phyloP scores from a whole-genome alignment of 2,329 filamentous ascomycete species.

The Dryadomyces sulphureus region DNA sequence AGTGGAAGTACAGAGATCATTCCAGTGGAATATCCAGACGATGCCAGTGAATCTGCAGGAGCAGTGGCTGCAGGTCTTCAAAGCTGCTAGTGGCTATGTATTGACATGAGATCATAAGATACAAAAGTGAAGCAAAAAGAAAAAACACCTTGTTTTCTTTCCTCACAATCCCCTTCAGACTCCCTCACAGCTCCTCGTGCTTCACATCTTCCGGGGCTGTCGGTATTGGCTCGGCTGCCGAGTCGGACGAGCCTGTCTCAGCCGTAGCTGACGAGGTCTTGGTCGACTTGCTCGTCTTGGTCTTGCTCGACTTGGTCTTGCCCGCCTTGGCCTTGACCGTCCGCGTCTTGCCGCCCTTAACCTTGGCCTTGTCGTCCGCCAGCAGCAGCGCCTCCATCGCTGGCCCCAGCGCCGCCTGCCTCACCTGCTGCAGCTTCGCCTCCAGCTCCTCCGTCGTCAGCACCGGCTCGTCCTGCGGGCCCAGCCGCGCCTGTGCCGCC shows the following conservation, averaged over 20 bases:
- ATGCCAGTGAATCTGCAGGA: no score
- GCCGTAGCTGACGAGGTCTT: constrained; percentile 9
- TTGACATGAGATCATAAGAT: not conserved
- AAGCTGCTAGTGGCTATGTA: no score
- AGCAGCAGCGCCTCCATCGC: constrained; percentile 51
- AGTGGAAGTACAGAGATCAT: no score
- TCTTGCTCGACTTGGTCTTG: constrained; percentile 22
- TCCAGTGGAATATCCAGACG: no score
- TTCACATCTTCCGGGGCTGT: constrained; percentile 3
- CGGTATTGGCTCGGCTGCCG: constrained; percentile 15
- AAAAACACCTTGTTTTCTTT: not conserved
- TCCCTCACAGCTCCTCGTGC: constrained; percentile 2
- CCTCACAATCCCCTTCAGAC: not conserved
- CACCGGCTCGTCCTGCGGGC: constrained; percentile 56
- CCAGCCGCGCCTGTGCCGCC: constrained; percentile 54
- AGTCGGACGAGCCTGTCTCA: constrained; percentile 26
- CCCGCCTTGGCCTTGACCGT: constrained; percentile 16
- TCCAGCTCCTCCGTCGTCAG: constrained; percentile 59
- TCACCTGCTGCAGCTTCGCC: constrained; percentile 53
- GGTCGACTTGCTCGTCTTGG: not conserved
- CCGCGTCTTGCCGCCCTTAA: constrained; percentile 10
- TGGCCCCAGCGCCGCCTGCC: constrained; percentile 54
- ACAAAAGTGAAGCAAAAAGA: not conserved
- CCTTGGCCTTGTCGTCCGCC: constrained; percentile 21
- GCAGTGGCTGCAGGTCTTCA: no score